Base-by-base conservation (phyloP, 2,329 filamentous ascomycete species). In the Chalara sp. region DNA sequence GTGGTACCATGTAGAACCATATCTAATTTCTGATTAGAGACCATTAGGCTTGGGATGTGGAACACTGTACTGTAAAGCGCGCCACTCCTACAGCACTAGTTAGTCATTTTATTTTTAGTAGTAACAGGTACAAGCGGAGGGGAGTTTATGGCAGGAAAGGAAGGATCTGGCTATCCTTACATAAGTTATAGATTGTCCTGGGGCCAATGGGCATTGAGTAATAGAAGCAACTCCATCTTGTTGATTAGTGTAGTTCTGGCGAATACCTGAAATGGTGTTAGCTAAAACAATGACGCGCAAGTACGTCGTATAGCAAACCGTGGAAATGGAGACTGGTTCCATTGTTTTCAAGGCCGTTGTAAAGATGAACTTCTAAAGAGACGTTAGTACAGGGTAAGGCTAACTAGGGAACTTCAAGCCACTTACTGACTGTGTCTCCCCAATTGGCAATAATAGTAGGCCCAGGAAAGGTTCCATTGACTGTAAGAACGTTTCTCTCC, bases 401-500 rank as follows among this genome's bases (percentile, higher is more conserved):
- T 57, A 35, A 21, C 21, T 21, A 21, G 21, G 3, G 7, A 69
- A 62, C 33, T 61, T 58, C 29, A 63, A 59, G 21, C 21, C 21
- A 10, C 65, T 63, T 31, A 21, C 21, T 21, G 21, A 57, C 32
- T 12, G 48, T 42, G 41, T 62, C 59, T 8, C 60, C 56, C 65
- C 61, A 58, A 59, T 67, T 53, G 42, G 69, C 65, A 44, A 75
- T 69, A 44, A 71, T 70, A 5, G 74, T 47, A 6, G 67, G 67
- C 7, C 66, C 68, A 8, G 67, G 68, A 29, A 61, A 59, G 21
- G 62, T 61, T 3, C 67, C 67, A 54, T 70, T 69, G 53, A 70
- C 61, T 30, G 65, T 53, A 11, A 70, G 73, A 53, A 89, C 79
- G 60, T 86, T 86, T 35, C 64, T 63, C 4, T 55, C 51, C 48